These are phyloP conservation scores for Fraxinus dipetala DNA, from an alignment of 305 asterid species.

Conservation along the genomic window DNA sequence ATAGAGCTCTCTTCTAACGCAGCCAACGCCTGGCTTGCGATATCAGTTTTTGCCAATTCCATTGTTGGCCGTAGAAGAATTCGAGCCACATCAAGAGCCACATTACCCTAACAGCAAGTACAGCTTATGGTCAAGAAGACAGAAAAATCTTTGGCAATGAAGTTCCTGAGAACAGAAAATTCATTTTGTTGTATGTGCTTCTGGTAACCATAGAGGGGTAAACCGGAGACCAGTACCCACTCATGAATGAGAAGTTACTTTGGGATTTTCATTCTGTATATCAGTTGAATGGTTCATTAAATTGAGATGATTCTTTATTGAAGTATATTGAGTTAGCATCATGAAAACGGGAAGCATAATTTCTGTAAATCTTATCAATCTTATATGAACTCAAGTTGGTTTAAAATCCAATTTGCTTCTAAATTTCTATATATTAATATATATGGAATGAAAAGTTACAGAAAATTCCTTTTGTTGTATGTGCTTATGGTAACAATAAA, in stretches of 20 bases:
- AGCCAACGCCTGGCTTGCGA: slow-evolving; percentile 76
- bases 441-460: no score
- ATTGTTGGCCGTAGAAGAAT: slow-evolving; percentile 71
- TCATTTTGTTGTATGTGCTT: background rate
- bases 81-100: slow-evolving; percentile 93
- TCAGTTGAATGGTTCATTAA: background rate
- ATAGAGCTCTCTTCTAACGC: slow-evolving; percentile 69
- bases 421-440: background rate
- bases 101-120: slow-evolving; percentile 63
- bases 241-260: no score
- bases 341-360: background rate
- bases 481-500: no score
- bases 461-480: no score
- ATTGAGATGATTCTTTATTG: background rate
- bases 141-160: slow-evolving; percentile 6
- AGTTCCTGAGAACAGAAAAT: slow-evolving; percentile 2
- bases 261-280: background rate
- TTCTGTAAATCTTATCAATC: background rate
- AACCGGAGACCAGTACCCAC: no score
- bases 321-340: background rate
- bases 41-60: slow-evolving; percentile 84
- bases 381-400: background rate
- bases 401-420: background rate
- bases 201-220: no score
- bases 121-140: slow-evolving; percentile 6